Evolutionary conservation across 2,329 filamentous ascomycete species (phyloP), one percentile per base, ranked within the genome.

Genomic region (Phoma sp.): DNA sequence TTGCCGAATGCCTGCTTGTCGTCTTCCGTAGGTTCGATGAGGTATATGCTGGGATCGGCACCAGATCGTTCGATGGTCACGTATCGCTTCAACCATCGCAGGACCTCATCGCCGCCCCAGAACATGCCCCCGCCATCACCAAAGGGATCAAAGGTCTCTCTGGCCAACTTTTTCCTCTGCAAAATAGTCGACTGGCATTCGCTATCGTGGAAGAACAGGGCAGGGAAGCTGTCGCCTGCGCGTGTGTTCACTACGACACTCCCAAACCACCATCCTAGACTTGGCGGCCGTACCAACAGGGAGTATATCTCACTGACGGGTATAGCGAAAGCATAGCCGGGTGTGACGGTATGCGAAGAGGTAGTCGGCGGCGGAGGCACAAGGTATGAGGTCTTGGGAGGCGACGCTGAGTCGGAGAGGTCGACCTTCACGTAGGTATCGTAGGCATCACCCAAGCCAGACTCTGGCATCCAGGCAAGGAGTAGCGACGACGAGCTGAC

Each of bases 191-290:
- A 96, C 76, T 96, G 90, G 69, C 95, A 99, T 78, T 99, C 95
- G 59, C 87, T 92, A 69, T 99, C 95, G 73, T 99, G 95, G 77
- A 99, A 99, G 78, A 99, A 99, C 1, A 99, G 80, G 0, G 95
- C 92, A 0, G 95, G 95, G 64, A 98, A 96, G 72, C 91, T 95
- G 72, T 98, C 93, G 3, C 96, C 96, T 0, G 89, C 87, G 11
- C 90, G 83, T 1, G 91, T 92, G 73, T 99, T 99, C 78, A 99
- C 91, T 52, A 99, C 89, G 23, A 99, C 78, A 59, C 92, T 96
- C 28, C 95, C 95, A 73, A 96, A 97, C 95, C 95, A 99, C 96
- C 95, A 99, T 14, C 95, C 96, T 7, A 96, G 78, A 72, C 92
- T 97, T 5, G 95, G 96, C 3, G 93, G 93, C 2, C 95, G 87